phyloP scores from a whole-genome alignment of 257 asterid genomes.

The Salvia rosmarinus region DNA sequence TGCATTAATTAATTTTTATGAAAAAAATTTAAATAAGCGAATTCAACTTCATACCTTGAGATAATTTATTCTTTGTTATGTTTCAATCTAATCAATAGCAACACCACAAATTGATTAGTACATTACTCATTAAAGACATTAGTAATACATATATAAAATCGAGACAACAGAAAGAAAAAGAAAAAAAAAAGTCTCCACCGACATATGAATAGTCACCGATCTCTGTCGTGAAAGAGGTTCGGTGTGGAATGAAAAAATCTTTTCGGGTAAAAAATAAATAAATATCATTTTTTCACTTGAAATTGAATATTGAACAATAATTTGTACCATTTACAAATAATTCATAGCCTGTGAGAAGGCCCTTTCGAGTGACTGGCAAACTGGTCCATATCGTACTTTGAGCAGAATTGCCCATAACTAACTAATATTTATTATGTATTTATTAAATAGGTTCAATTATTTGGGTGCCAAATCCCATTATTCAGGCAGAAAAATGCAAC shows the following conservation, averaged over 20 bases:
- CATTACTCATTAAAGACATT: no score
- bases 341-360: constrained; percentile 8
- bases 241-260: not conserved
- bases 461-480: constrained; percentile 27
- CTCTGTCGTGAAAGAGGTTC: not conserved
- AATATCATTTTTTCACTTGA: not conserved
- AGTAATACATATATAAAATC: no score
- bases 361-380: constrained; percentile 30
- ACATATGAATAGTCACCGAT: not conserved
- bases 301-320: not conserved
- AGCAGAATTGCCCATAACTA: constrained; percentile 32
- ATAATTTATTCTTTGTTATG: no score
- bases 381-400: constrained; percentile 43
- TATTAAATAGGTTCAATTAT: constrained; percentile 35
- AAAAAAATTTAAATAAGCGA: no score
- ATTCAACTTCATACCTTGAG: no score
- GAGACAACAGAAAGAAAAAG: no score
- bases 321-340: not conserved
- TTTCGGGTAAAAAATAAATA: not conserved
- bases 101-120: no score
- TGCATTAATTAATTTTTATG: no score
- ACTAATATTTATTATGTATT: constrained; percentile 1
- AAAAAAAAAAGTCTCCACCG: not conserved
- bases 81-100: no score
- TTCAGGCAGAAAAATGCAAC: constrained; percentile 28